phyloP scores from a whole-genome alignment of 345 rosid genomes.

The Schrenkiella parvula region DNA sequence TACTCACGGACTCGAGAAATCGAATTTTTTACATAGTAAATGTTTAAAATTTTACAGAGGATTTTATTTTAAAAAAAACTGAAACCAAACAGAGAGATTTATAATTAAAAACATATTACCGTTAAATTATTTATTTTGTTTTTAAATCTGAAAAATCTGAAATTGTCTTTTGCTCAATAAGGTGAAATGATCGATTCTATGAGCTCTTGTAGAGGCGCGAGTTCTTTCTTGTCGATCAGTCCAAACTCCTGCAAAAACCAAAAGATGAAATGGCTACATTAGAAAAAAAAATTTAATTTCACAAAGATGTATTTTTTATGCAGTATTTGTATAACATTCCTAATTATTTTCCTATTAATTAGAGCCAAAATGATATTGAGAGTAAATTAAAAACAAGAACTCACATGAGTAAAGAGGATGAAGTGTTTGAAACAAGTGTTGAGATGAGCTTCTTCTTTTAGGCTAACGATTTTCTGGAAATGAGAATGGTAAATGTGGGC shows the following conservation, averaged over 20 bases:
- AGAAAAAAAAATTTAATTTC: background rate
- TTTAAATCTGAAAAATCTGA: constrained; percentile 11
- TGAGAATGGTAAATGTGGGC: constrained; percentile 96
- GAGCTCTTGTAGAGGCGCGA: constrained; percentile 95
- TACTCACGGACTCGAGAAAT: background rate
- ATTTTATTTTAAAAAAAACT: background rate
- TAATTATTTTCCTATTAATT: background rate
- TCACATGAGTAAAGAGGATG: constrained; percentile 89
- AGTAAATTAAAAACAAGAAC: constrained; percentile 16
- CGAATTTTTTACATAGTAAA: constrained; percentile 16
- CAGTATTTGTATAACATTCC: background rate
- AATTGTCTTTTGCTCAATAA: constrained; percentile 39
- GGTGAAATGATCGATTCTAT: constrained; percentile 83
- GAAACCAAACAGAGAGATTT: background rate
- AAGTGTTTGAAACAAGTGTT: constrained; percentile 99
- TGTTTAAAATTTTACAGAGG: constrained; percentile 17
- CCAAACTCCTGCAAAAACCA: constrained; percentile 71
- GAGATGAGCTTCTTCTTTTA: constrained; percentile 98
- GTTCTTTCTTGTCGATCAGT: constrained; percentile 95
- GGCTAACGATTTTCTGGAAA: constrained; percentile 98
- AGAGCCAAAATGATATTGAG: background rate
- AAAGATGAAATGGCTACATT: background rate
- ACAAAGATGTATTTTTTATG: background rate
- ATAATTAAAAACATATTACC: constrained; percentile 15
- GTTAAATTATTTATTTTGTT: constrained; percentile 6